Conservation (phyloP, 768 basidiomycete species). For the Scleroderma bovista region DNA sequence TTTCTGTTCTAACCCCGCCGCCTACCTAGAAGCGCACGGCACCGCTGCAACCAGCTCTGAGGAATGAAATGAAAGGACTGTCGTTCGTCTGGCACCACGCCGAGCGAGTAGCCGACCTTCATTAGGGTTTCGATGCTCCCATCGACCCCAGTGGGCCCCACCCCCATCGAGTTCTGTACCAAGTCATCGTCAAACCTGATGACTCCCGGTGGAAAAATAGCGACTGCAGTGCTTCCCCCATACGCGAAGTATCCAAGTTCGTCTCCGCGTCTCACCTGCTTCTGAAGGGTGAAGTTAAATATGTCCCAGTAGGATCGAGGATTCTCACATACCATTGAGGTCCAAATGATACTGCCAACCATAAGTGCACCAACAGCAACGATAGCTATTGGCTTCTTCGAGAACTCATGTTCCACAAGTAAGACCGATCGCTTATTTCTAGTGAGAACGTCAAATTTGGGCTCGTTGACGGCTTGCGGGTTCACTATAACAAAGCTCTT, state of each 20-base stretch:
- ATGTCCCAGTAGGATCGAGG: not conserved
- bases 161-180: constrained; percentile 41
- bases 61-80: not conserved
- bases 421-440: constrained; percentile 56
- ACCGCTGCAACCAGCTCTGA: not conserved
- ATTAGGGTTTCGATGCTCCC: constrained; percentile 59
- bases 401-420: constrained; percentile 42
- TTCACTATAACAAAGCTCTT: constrained; percentile 42
- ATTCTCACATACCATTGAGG: constrained; percentile 25
- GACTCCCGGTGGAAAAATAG: constrained; percentile 53
- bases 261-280: constrained; percentile 54
- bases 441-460: constrained; percentile 58
- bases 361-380: constrained; percentile 80
- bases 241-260: constrained; percentile 67
- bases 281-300: constrained; percentile 16
- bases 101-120: constrained; percentile 35
- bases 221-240: constrained; percentile 68
- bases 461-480: constrained; percentile 71
- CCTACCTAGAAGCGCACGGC: not conserved
- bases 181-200: constrained; percentile 62
- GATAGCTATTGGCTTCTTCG: constrained; percentile 53
- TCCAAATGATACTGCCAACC: constrained; percentile 72
- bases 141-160: not conserved
- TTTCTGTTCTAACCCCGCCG: not conserved
- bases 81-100: constrained; percentile 5